These are phyloP conservation scores for Hyaloscypha variabilis DNA, from an alignment of 495 filamentous ascomycete species.

Conservation along the genomic window DNA sequence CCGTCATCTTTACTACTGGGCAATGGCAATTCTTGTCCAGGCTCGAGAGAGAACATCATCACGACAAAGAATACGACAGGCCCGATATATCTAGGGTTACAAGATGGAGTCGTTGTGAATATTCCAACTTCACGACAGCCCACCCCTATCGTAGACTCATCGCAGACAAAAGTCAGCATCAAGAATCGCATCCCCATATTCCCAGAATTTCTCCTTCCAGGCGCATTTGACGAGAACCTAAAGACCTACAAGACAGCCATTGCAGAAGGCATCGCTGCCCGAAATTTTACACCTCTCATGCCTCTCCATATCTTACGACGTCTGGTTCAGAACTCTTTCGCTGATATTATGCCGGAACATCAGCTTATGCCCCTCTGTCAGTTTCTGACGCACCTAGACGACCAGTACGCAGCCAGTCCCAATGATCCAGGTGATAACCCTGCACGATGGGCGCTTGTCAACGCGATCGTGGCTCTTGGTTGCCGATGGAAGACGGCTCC, in stretches of 20 bases:
- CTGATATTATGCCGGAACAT: neutral
- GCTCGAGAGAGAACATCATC: neutral
- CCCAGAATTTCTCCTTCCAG: conserved; percentile 6
- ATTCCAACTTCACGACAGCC: neutral
- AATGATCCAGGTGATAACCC: neutral
- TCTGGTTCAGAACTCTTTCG: neutral
- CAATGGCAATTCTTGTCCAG: neutral
- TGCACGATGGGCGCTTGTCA: conserved; percentile 19
- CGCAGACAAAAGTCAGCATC: neutral
- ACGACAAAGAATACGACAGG: neutral
- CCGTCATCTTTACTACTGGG: neutral
- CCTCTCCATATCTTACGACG: neutral
- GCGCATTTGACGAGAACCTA: conserved; percentile 2
- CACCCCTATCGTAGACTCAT: neutral
- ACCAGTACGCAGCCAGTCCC: neutral
- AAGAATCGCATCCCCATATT: conserved; percentile 8
- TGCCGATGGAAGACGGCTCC: conserved; percentile 13
- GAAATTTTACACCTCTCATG: conserved; percentile 4
- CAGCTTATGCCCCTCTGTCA: conserved; percentile 1
- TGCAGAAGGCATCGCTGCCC: neutral
- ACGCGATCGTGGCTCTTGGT: conserved; percentile 1
- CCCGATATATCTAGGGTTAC: neutral
- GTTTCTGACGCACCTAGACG: neutral
- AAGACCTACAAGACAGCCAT: neutral
- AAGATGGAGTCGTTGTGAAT: neutral